phyloP scores from a whole-genome alignment of 139 green algal genomes.

The Tetraselmis chui region DNA sequence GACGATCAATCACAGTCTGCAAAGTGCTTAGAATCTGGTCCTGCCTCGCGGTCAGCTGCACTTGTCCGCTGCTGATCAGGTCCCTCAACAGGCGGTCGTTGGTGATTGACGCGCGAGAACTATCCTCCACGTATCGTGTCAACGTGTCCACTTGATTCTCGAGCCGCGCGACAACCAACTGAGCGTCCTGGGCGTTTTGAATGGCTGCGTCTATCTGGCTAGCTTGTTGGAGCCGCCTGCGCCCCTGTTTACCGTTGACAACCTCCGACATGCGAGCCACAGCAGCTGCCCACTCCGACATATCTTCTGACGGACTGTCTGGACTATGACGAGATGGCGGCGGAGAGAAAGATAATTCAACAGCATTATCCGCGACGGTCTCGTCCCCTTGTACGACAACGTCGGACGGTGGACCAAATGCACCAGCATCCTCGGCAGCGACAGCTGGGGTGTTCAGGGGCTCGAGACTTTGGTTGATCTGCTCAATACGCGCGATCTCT shows the following conservation, averaged over 20 bases:
- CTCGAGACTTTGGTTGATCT: neutral
- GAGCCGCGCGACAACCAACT: neutral
- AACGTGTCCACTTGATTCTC: slow-evolving; percentile 15
- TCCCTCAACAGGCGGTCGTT: slow-evolving; percentile 37
- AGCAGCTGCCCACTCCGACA: too few species aligned
- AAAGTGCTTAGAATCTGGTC: slow-evolving; percentile 37
- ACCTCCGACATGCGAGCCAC: too few species aligned
- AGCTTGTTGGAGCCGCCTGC: neutral
- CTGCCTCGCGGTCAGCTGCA: slow-evolving; percentile 46
- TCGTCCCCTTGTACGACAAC: too few species aligned
- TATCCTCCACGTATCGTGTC: slow-evolving; percentile 20
- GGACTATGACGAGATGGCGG: too few species aligned
- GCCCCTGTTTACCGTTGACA: neutral
- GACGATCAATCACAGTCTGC: slow-evolving; percentile 56
- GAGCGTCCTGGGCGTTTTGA: neutral
- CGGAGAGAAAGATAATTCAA: too few species aligned
- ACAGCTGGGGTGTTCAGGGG: neutral
- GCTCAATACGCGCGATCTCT: neutral
- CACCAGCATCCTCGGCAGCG: too few species aligned
- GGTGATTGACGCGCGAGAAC: slow-evolving; percentile 22
- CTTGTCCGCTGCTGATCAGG: slow-evolving; percentile 48
- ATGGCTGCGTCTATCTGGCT: neutral
- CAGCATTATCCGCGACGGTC: too few species aligned
- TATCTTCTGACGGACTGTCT: too few species aligned
- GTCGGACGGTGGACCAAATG: too few species aligned